Base-by-base conservation (phyloP, 306 rosid genomes). In the Amphicarpaea edgeworthii region DNA sequence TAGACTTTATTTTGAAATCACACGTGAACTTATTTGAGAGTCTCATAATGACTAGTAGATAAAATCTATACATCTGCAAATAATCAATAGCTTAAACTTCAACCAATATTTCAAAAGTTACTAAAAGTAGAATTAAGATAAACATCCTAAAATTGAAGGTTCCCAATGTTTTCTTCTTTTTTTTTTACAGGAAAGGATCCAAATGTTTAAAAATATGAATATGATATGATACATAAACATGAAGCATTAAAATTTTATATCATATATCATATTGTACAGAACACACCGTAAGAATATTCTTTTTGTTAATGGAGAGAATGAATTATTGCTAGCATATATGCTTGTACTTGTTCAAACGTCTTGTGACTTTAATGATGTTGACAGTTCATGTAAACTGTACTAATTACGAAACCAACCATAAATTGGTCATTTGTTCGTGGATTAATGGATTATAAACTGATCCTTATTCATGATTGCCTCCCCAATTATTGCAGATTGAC, bases 301-400 rank as follows among this genome's bases (percentile, higher is more conserved):
- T 51, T 78, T 49, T 5, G 17, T 59, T 64, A 72, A 21, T 55
- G 69, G 21, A 19, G 41, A 45, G 61, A 68, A 37, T 21, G 37
- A 81, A 43, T 70, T 19, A 76, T 82, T 71, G 78, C 12, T 20
- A 53, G 71, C 55, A 79, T 45, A 73, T 15, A 62, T n/a, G 21
- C 41, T 15, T 14, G 46, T 49, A 75, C 30, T 40, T 16, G 32
- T 38, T 15, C 32, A 47, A 38, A 59, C 34, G 38, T 24, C 7
- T 43, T 53, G 24, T 19, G 37, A 41, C 12, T 61, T 49, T 49
- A 72, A 21, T 42, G 85, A 82, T 70, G 62, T 43, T 76, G 82
- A 77, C 71, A 41, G 72, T 55, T 66, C 45, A 30, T 53, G 17
- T 49, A 49, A 59, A 59, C 41, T 49, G 45, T 47, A 15, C 24